Base-by-base conservation (phyloP, 140 eudicot species). In the Erigeron philadelphicus region DNA sequence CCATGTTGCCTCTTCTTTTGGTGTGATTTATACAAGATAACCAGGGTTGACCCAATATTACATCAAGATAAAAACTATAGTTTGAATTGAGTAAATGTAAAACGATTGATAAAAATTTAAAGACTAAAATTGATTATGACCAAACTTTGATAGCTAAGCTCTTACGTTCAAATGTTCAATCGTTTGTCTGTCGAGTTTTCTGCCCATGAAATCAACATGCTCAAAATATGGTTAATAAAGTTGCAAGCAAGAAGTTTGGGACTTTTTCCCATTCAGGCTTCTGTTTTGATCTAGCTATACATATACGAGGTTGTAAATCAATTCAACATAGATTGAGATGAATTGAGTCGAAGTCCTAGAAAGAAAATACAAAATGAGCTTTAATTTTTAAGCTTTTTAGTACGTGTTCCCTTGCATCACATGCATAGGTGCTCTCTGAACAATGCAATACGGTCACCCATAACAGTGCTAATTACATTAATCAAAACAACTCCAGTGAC, bases 401-500 rank as follows among this genome's bases (percentile, higher is more conserved):
- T 31, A 31, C 38, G 5, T 4, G 38, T 31, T 31, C 38, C 2
- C 38, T 31, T 31, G 38, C 38, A 31, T 31, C 38, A 31, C 38
- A 31, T 31, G 3, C 38, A 31, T 4, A 31, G 0, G 38, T 31
- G 38, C 4, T 31, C 2, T 31, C 3, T 1, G 38, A 31, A 31
- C 13, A 13, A 25, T 6, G 47, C 19, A 18, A 1, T 53, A 55
- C 17, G 43, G 45, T 55, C 23, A 74, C 73, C 21, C 58, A 53
- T 44, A 45, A 17, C 46, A 11, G 5, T 3, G 38, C 5, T 31
- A 31, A 31, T 31, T 31, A 31, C 38, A 31, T 31, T 31, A 31
- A 5, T 31, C 73, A 58, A 56, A 59, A 54, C 48, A 55, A 73
- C 65, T 63, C 64, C 17, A 19, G n/a, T 41, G 47, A 19, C 71